Conservation (phyloP, 768 basidiomycete species). For the Suillus brevipes region DNA sequence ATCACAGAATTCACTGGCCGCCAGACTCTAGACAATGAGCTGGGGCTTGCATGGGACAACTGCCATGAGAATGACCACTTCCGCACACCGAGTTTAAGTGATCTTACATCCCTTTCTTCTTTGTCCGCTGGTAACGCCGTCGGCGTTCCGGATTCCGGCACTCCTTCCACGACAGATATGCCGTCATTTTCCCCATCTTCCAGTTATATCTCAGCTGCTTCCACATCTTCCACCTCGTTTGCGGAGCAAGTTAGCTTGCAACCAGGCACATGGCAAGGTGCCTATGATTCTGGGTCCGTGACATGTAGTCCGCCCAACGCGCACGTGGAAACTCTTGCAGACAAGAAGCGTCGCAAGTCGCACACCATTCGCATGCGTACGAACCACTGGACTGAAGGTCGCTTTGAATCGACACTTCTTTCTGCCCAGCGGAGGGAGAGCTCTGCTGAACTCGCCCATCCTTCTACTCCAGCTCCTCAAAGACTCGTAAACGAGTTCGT, state of each 20-base stretch:
- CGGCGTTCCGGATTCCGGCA: not conserved
- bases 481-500: slow-evolving; percentile 46
- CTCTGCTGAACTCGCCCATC: slow-evolving; percentile 22
- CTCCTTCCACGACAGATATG: not conserved
- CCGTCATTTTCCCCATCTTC: not conserved
- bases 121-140: slow-evolving; percentile 23
- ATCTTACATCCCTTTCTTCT: slow-evolving; percentile 41
- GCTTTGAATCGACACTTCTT: slow-evolving; percentile 43
- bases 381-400: slow-evolving; percentile 56
- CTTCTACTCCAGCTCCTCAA: slow-evolving; percentile 38
- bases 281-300: not conserved
- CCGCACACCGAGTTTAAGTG: slow-evolving; percentile 56
- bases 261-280: slow-evolving; percentile 17
- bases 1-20: slow-evolving; percentile 14
- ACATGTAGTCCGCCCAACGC: slow-evolving; percentile 29
- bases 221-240: not conserved
- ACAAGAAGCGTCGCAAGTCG: slow-evolving; percentile 39
- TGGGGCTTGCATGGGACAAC: slow-evolving; percentile 50
- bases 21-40: slow-evolving; percentile 55
- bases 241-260: slow-evolving; percentile 7
- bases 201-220: not conserved
- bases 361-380: slow-evolving; percentile 60
- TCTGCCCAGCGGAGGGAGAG: slow-evolving; percentile 15
- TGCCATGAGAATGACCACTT: slow-evolving; percentile 44
- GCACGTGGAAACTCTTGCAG: slow-evolving; percentile 19